These are phyloP conservation scores for Myxozyma monticola DNA, from an alignment of 805 yeast genomes.

Conservation along the genomic window DNA sequence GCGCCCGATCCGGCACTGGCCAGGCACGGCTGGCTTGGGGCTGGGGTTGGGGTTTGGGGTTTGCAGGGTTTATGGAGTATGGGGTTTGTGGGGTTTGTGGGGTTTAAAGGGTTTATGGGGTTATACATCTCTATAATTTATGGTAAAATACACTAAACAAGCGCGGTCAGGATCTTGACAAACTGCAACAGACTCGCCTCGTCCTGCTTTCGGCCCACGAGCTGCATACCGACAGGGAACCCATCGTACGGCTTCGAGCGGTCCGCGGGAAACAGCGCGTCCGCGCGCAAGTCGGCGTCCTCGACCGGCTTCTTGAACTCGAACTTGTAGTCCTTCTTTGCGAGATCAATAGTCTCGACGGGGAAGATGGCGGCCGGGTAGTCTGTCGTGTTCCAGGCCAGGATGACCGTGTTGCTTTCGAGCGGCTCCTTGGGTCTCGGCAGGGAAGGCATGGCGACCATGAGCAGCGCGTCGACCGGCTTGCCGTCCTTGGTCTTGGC, in stretches of 20 bases:
- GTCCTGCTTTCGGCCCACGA: constrained; percentile 31
- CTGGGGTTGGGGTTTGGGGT: too few relatives aligned
- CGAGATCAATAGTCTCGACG: constrained; percentile 20
- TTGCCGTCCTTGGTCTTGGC: constrained; percentile 40
- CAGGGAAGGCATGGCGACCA: constrained; percentile 45
- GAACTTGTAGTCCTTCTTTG: constrained; percentile 23
- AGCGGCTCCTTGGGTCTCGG: constrained; percentile 30
- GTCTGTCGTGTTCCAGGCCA: constrained; percentile 32
- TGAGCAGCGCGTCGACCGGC: constrained; percentile 48
- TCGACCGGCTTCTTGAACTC: constrained; percentile 25
- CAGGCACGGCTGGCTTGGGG: too few relatives aligned
- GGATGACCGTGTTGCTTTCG: constrained; percentile 20
- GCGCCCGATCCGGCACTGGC: too few relatives aligned
- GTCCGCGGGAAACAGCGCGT: constrained; percentile 24
- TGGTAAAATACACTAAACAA: too few relatives aligned
- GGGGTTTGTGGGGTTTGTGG: too few relatives aligned
- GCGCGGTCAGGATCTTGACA: constrained; percentile 10
- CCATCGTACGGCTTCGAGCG: constrained; percentile 27
- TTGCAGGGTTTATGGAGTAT: too few relatives aligned
- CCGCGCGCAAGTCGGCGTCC: constrained; percentile 17
- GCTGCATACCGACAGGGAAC: constrained; percentile 33
- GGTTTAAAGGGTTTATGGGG: too few relatives aligned
- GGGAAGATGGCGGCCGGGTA: constrained; percentile 31
- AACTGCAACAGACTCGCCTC: constrained; percentile 30
- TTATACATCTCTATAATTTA: too few relatives aligned